phyloP scores from a whole-genome alignment of 768 basidiomycete genomes.

The Amanita brunnescens region DNA sequence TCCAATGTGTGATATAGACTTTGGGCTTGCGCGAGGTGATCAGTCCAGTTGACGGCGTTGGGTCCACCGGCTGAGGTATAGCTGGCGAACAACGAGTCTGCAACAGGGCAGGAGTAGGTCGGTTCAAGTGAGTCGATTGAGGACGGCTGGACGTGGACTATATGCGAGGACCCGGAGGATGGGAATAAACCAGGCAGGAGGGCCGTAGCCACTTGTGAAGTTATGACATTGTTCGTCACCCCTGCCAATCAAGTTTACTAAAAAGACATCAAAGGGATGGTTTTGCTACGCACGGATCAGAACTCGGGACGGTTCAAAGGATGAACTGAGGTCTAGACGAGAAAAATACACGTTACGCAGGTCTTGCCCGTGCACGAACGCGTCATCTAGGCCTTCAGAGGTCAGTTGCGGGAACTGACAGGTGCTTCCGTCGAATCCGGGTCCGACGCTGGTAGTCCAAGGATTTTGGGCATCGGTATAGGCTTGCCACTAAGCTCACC shows the following conservation, averaged over 20 bases:
- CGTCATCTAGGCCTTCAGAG: conserved; percentile 32
- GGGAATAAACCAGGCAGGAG: conserved; percentile 40
- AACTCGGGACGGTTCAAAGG: conserved; percentile 23
- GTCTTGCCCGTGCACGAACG: conserved; percentile 38
- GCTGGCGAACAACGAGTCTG: conserved; percentile 22
- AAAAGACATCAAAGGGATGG: background rate
- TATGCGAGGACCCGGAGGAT: conserved; percentile 6
- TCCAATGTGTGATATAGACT: conserved; percentile 34
- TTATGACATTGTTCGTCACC: conserved; percentile 45
- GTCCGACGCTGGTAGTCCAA: conserved; percentile 31
- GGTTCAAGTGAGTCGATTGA: conserved; percentile 41
- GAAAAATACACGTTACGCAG: conserved; percentile 35
- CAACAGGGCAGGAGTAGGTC: conserved; percentile 31
- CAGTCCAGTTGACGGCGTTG: conserved; percentile 28
- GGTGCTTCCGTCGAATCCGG: conserved; percentile 36
- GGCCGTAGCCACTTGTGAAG: conserved; percentile 42
- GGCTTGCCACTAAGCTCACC: conserved; percentile 33
- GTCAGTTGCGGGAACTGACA: conserved; percentile 47
- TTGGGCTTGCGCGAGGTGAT: conserved; percentile 30
- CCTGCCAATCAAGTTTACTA: conserved; percentile 17
- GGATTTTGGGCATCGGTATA: conserved; percentile 30
- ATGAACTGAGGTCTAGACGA: conserved; percentile 27
- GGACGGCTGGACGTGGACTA: conserved; percentile 30
- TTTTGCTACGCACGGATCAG: conserved; percentile 26
- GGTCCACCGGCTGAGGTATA: conserved; percentile 28